Conservation (phyloP, 177 flowering plant species). For the Vitis hybrid region DNA sequence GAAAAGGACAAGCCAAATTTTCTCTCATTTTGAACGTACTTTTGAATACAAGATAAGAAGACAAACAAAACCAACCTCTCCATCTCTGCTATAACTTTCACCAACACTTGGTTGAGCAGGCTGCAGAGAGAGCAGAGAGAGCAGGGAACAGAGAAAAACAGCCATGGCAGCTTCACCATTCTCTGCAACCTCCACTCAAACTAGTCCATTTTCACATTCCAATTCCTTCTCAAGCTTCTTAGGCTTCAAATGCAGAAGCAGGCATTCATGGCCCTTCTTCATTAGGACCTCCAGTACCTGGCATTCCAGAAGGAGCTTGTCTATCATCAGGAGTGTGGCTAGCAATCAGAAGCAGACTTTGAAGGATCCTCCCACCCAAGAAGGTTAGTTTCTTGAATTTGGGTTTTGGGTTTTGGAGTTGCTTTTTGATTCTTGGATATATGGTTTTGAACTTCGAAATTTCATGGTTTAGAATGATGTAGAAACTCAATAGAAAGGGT, state of each 20-base stretch:
- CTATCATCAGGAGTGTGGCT: constrained; percentile 3
- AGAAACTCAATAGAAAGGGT: too few relatives aligned
- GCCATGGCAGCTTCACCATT: constrained; percentile 15
- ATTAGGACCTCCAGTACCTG: not conserved
- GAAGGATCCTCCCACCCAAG: constrained; percentile 4
- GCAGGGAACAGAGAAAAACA: not conserved
- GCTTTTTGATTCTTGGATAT: not conserved
- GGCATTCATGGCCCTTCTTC: constrained; percentile 2
- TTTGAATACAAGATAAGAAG: too few relatives aligned
- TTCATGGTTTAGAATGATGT: not conserved
- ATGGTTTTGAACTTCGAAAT: not conserved
- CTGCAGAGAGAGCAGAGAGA: not conserved
- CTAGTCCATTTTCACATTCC: not conserved
- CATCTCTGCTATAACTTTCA: too few relatives aligned
- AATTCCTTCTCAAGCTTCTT: not conserved
- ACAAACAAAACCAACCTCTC: too few relatives aligned
- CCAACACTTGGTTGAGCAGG: too few relatives aligned
- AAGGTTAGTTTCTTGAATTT: constrained; percentile 10
- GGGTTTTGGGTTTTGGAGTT: too few relatives aligned
- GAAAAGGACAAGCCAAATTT: too few relatives aligned
- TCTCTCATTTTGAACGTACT: too few relatives aligned
- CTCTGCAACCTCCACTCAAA: not conserved
- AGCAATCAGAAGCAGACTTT: constrained; percentile 14
- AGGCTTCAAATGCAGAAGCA: not conserved
- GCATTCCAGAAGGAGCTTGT: constrained; percentile 9